phyloP scores from a whole-genome alignment of 805 yeast genomes.

The Candida manassasensis region DNA sequence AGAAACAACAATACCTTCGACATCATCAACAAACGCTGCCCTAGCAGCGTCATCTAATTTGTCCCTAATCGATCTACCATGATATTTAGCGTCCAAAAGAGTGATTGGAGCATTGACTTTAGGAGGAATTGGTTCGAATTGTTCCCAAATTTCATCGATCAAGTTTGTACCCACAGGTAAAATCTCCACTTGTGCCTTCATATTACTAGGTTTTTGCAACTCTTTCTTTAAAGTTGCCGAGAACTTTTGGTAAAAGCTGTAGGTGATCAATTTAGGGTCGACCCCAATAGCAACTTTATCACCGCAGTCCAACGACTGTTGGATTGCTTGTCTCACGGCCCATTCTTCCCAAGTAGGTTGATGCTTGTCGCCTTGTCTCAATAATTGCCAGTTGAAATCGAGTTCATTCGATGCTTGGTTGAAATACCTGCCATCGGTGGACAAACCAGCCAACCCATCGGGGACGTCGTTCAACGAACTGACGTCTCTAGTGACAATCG shows the following conservation, averaged over 20 bases:
- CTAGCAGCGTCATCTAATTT: slow-evolving; percentile 51
- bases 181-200: slow-evolving; percentile 35
- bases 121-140: slow-evolving; percentile 59
- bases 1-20: slow-evolving; percentile 31
- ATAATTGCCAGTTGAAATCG: slow-evolving; percentile 55
- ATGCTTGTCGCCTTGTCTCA: slow-evolving; percentile 47
- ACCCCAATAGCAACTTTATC: slow-evolving; percentile 34
- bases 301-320: slow-evolving; percentile 46
- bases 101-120: slow-evolving; percentile 47
- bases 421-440: slow-evolving; percentile 61
- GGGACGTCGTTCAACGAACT: slow-evolving; percentile 47
- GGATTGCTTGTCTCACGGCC: slow-evolving; percentile 48
- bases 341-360: slow-evolving; percentile 57
- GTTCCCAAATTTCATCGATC: slow-evolving; percentile 69
- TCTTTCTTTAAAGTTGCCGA: slow-evolving; percentile 26
- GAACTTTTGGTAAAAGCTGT: slow-evolving; percentile 27
- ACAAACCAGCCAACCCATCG: slow-evolving; percentile 51
- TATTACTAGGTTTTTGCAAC: slow-evolving; percentile 12
- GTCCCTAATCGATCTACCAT: slow-evolving; percentile 59
- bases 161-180: slow-evolving; percentile 55
- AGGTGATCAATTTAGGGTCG: slow-evolving; percentile 48
- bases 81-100: slow-evolving; percentile 45
- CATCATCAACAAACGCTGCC: slow-evolving; percentile 20
- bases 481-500: slow-evolving; percentile 51
- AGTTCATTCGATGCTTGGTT: slow-evolving; percentile 54